Conservation (phyloP, 306 rosid genomes). For the barrel medic (Medicago truncatula) region DNA sequence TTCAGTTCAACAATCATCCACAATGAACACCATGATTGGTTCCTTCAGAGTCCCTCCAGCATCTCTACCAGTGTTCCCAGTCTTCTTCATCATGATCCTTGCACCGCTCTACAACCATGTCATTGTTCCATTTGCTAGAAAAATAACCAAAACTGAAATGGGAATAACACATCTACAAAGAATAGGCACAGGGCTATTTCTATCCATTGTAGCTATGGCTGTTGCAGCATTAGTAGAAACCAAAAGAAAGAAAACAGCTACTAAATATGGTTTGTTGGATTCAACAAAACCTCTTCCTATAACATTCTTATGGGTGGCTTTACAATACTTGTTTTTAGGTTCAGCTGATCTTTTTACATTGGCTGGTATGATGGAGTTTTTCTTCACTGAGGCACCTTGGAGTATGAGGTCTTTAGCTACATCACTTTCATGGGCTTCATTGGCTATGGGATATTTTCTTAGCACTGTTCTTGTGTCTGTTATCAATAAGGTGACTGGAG, state of each 20-base stretch:
- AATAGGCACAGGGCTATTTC: slow-evolving; percentile 70
- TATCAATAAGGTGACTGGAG: slow-evolving; percentile 54
- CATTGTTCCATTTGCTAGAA: slow-evolving; percentile 65
- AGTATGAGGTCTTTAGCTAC: slow-evolving; percentile 83
- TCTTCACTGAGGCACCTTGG: slow-evolving; percentile 82
- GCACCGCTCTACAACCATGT: slow-evolving; percentile 70
- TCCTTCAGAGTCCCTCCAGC: slow-evolving; percentile 82
- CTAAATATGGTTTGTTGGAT: slow-evolving; percentile 40
- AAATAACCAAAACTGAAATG: slow-evolving; percentile 59
- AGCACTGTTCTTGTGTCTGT: slow-evolving; percentile 70
- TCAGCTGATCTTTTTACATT: slow-evolving; percentile 81
- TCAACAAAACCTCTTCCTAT: slow-evolving; percentile 62
- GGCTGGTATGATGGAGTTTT: slow-evolving; percentile 87
- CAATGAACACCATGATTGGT: slow-evolving; percentile 73
- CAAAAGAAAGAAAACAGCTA: slow-evolving; percentile 66
- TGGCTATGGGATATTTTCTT: slow-evolving; percentile 77
- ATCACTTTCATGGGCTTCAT: slow-evolving; percentile 76
- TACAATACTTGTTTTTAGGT: slow-evolving; percentile 76
- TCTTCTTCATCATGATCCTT: slow-evolving; percentile 71
- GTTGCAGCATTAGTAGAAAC: slow-evolving; percentile 82
- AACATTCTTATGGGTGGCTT: slow-evolving; percentile 73
- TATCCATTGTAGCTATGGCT: slow-evolving; percentile 78
- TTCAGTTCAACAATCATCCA: slow-evolving; percentile 84
- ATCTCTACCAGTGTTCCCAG: slow-evolving; percentile 77
- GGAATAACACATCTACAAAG: slow-evolving; percentile 72